These are phyloP conservation scores for Neonectria sp. DNA, from an alignment of 2,329 filamentous ascomycete species.

Conservation along the genomic window DNA sequence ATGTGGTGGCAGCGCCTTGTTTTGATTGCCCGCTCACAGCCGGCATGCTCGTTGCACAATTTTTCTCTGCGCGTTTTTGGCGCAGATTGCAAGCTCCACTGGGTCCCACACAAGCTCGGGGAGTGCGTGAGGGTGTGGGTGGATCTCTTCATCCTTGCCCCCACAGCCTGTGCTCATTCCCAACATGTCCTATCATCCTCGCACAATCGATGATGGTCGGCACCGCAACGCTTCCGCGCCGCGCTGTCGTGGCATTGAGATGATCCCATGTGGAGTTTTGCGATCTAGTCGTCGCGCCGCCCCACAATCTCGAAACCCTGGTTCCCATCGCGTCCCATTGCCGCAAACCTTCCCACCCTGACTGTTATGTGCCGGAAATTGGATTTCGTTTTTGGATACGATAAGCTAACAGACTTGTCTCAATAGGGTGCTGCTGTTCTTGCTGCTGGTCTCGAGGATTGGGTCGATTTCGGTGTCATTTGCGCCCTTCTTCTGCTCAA, in stretches of 20 bases:
- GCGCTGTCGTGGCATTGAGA: constrained; percentile 20
- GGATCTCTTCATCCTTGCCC: constrained; percentile 43
- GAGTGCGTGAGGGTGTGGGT: constrained; percentile 32
- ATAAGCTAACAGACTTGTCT: constrained; percentile 45
- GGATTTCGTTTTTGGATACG: constrained; percentile 1
- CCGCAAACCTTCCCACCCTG: constrained; percentile 10
- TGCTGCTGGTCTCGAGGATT: constrained; percentile 87
- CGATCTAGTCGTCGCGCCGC: constrained; percentile 42
- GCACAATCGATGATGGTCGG: constrained; percentile 31
- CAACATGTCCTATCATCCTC: constrained; percentile 32
- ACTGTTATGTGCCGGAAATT: constrained; percentile 30
- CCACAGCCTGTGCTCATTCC: constrained; percentile 24
- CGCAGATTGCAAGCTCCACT: constrained; percentile 50
- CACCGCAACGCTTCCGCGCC: constrained; percentile 28
- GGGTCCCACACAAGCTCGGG: constrained; percentile 52
- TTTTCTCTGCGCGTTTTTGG: constrained; percentile 43
- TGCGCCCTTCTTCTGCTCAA: constrained; percentile 87
- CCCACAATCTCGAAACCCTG: constrained; percentile 40
- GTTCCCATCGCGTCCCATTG: constrained; percentile 24
- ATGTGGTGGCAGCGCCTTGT: constrained; percentile 25
- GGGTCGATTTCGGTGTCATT: constrained; percentile 96
- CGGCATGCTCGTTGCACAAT: constrained; percentile 40
- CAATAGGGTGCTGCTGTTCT: constrained; percentile 79
- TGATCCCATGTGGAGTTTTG: constrained; percentile 42
- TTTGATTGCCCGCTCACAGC: constrained; percentile 29